Evolutionary conservation across 2,329 filamentous ascomycete species (phyloP), one percentile per base, ranked within the genome.

Genomic region (Pseudodiploospora longispora): DNA sequence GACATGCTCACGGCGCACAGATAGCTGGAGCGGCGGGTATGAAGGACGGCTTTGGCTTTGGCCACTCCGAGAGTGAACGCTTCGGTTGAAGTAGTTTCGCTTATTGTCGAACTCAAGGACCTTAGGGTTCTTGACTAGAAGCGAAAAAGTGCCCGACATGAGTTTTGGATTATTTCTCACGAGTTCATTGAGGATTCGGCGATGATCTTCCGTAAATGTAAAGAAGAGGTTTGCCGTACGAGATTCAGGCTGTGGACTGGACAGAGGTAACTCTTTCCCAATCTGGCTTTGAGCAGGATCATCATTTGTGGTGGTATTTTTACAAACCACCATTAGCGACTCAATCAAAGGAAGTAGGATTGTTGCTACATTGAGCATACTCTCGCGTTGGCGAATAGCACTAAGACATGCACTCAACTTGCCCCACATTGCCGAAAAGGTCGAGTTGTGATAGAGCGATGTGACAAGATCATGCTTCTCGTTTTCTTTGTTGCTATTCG

Each of bases 71-170:
- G 71, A 68, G 64, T 98, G 93, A 8, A 98, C 83, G 58, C 88
- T 90, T 49, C 93, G 85, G 61, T 82, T 96, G 74, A 98, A 98
- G 75, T 94, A 98, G 68, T 95, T 97, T 57, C 93, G 89, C 73
- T 98, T 98, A 71, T 98, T 98, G 69, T 98, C 93, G 58, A 98
- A 98, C 60, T 98, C 93, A 9, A 98, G 74, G 4, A 98, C 94
- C 74, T 97, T 98, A 28, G 93, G 94, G 60, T 98, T 98, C 73
- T 95, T 96, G 50, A 97, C 93, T 39, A 98, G 70, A 10, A 98
- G 75, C 8, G 91, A 90, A 67, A 98, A 96, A 3, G 91, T 96
- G 42, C 93, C 93, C 47, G 91, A 96, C 94, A 98, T 98, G 51
- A 98, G 80, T 64, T 95, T 95, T 30, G 94, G 93, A 54, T 95